Evolutionary conservation across 441 rosid species (phyloP), one percentile per base, ranked within the genome.

Genomic region (California macrophylla): DNA sequence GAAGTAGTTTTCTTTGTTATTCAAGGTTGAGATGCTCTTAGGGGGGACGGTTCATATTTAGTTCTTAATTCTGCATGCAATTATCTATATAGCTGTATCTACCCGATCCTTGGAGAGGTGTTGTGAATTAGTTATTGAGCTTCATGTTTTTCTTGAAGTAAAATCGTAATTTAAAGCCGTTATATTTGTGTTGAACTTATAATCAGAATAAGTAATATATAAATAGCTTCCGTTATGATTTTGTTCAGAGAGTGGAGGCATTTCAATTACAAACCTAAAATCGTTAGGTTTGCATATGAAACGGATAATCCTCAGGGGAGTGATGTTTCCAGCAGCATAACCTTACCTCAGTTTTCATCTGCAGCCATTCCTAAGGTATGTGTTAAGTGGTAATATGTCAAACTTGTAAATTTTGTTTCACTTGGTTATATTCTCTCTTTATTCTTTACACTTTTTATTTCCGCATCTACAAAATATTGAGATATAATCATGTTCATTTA

Each of bases 291-390:
- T 82, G 78, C 80, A 75, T 54, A 71, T 28, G 86, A 83, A 76
- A 70, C 15, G 26, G 79, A 67, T 67, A 61, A 24, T 72, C 23
- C 75, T 36, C 66, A 34, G 13, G 69, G 62, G 21, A 72, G 64
- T 64, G 71, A 42, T 56, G 69, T 61, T 78, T 66, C 71, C 23
- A 40, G 71, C 68, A 79, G 69, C 64, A 67, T 77, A 21, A 77
- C 34, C 68, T 76, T 93, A 74, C 91, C 95, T 60, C 97, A 84
- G 20, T 91, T 93, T 82, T 93, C 98, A 66, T 89, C 98, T 0
- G 87, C 89, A 24, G 73, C 89, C 72, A 85, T 86, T 74, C 90
- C 89, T 5, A 78, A 81, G 89, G 95, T 93, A 82, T 52, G 60
- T 3, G 23, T 4, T 18, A 3, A 52, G 60, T 52, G 60, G 24